Base-by-base conservation (phyloP, 345 rosid genomes). In the Schrenkiella parvula region DNA sequence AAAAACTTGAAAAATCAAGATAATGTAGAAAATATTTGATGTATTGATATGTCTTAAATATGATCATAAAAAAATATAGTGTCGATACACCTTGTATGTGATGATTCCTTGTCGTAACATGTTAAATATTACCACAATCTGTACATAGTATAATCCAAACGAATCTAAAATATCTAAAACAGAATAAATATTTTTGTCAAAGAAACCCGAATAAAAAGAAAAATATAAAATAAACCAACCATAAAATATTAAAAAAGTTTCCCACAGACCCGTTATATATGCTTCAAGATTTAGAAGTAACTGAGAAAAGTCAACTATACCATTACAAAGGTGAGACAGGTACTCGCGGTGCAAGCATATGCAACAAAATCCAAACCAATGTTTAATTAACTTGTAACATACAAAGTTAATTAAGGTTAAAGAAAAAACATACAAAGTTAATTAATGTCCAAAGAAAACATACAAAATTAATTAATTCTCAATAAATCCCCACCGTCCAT, bases 261-360 rank as follows among this genome's bases (percentile, higher is more conserved):
- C 19, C 10, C 35, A 25, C 4, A 64, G 37, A 64, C 26, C 18
- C 64, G 29, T 53, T 18, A 46, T 8, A 32, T 55, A 56, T 56
- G 61, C 42, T 56, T 15, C 14, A 73, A 28, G 78, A 66, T 64
- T 19, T 53, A 55, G n/a, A 37, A 47, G 72, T 66, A 66, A 1
- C 19, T 25, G 3, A 56, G 66, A 34, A 38, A 73, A 66, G 72
- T 73, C 60, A 57, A 73, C 76, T 63, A 72, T 72, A 32, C 64
- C 42, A 11, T 31, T 22, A 18, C 54, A 71, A 71, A 51, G 61
- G 38, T 19, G 25, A 52, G 69, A 62, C 19, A 62, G 17, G 63
- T 62, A 51, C 69, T 58, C 32, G 42, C 42, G 37, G 12, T 41
- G 70, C 56, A 72, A 72, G 46, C 70, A 71, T n/a, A n/a, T 62